Base-by-base conservation (phyloP, 2,329 filamentous ascomycete genomes). In the Exophiala sp. region DNA sequence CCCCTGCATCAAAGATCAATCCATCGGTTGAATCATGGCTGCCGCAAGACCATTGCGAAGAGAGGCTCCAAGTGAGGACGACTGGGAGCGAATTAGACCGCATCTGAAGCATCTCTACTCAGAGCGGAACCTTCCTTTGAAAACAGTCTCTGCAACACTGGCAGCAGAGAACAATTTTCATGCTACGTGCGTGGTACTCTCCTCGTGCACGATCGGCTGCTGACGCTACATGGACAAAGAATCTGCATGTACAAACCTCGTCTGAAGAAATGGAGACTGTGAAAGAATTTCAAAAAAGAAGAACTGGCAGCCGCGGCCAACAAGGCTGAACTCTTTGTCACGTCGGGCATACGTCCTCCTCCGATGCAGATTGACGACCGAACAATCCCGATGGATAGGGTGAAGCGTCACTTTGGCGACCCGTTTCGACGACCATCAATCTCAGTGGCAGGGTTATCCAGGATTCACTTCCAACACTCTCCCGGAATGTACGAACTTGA, bases 71-170 rank as follows among this genome's bases (percentile, higher is more conserved):
- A 34, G 44, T 10, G 33, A 55, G 33, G 47, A 46, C 18, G 79
- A 84, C 63, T 87, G 84, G 84, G 79, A 83, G 52, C 82, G 81
- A 54, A 86, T 86, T 68, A 76, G 79, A 62, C 77, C 79, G 12
- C 74, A 82, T 58, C 85, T 82, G 71, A 83, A 81, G 67, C 79
- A 81, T 59, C 79, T 92, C 64, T 94, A 91, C 64, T 87, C 91
- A 60, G 81, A 84, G 53, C 85, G 92, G 71, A 82, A 83, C 10
- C 49, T 45, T 21, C 80, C 82, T 29, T 72, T 91, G 52, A 82
- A 86, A 63, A 83, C 91, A 61, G 85, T 92, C 33, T 86, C 88
- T 74, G 77, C 83, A 12, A 84, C 84, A 65, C 84, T 89, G 77
- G 81, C 77, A 60, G 73, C 72, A 54, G 74, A 78, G 54, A 77